phyloP scores from a whole-genome alignment of 2,329 filamentous ascomycete genomes.

The Dryadomyces sulphureus region DNA sequence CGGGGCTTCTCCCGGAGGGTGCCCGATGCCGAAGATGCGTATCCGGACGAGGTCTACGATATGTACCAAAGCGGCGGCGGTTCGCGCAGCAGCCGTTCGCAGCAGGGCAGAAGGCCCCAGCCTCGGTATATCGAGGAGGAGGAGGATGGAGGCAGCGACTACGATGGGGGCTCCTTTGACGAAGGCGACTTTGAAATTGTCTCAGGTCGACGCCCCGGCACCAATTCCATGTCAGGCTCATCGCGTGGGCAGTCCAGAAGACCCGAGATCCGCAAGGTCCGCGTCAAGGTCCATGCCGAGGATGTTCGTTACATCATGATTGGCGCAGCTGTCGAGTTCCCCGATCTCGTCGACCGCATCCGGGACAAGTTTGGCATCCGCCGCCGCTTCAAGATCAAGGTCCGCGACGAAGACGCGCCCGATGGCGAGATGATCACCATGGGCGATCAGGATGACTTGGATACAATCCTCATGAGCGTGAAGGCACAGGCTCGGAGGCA shows the following conservation, averaged over 20 bases:
- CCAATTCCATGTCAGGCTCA: slow-evolving; percentile 30
- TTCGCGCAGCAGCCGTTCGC: slow-evolving; percentile 25
- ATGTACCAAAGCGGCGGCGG: slow-evolving; percentile 33
- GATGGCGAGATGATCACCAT: slow-evolving; percentile 87
- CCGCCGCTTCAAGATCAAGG: slow-evolving; percentile 74
- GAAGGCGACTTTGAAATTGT: slow-evolving; percentile 73
- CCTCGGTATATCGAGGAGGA: slow-evolving; percentile 66
- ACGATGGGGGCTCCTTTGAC: slow-evolving; percentile 56
- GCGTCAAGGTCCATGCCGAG: slow-evolving; percentile 82
- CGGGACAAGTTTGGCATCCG: slow-evolving; percentile 73
- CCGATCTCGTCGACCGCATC: slow-evolving; percentile 64
- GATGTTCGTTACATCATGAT: slow-evolving; percentile 93
- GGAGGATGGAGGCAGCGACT: slow-evolving; percentile 59
- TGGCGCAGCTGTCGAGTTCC: slow-evolving; percentile 54
- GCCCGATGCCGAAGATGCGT: slow-evolving; percentile 46
- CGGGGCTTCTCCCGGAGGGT: slow-evolving; percentile 27
- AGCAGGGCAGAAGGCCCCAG: slow-evolving; percentile 20
- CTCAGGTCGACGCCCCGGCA: slow-evolving; percentile 32
- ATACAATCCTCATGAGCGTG: slow-evolving; percentile 64
- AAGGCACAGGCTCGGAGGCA: slow-evolving; percentile 57
- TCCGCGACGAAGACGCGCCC: slow-evolving; percentile 62
- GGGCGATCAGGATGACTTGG: slow-evolving; percentile 89
- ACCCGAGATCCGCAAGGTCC: slow-evolving; percentile 60
- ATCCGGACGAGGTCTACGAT: slow-evolving; percentile 57
- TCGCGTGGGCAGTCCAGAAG: slow-evolving; percentile 41